These are phyloP conservation scores for Graphiopsis chlorocephala DNA, from an alignment of 2,329 filamentous ascomycete genomes.

Conservation along the genomic window DNA sequence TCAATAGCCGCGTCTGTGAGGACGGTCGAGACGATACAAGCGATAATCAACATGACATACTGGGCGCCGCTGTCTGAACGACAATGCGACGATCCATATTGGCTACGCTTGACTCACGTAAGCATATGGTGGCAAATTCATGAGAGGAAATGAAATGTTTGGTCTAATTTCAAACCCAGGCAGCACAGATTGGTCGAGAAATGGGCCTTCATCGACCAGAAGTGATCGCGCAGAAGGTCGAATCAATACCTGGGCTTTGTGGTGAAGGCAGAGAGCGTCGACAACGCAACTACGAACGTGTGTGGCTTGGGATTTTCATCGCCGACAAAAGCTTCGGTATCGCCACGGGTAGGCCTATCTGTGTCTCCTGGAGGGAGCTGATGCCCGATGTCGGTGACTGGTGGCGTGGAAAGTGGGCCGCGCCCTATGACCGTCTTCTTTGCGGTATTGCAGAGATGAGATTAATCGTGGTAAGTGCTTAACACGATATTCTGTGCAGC, in stretches of 20 bases:
- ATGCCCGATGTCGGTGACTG: slow-evolving; percentile 12
- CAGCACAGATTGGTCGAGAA: slow-evolving; percentile 8
- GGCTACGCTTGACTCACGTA: slow-evolving; percentile 12
- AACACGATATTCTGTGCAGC: too few relatives aligned
- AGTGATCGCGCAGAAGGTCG: slow-evolving; percentile 3
- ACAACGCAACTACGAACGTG: slow-evolving; percentile 9
- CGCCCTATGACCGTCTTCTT: slow-evolving; percentile 5
- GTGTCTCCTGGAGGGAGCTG: slow-evolving; percentile 12
- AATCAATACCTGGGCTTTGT: slow-evolving; percentile 5
- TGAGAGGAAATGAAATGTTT: not conserved
- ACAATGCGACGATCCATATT: slow-evolving; percentile 13
- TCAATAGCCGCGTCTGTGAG: slow-evolving; percentile 11
- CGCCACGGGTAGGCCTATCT: slow-evolving; percentile 9
- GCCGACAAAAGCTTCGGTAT: slow-evolving; percentile 13
- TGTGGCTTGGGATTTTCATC: slow-evolving; percentile 10
- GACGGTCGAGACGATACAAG: slow-evolving; percentile 11
- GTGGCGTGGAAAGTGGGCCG: slow-evolving; percentile 1
- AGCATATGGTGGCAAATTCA: not conserved
- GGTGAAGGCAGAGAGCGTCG: not conserved
- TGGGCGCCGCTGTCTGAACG: slow-evolving; percentile 12
- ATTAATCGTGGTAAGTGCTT: not conserved
- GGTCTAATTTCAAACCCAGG: not conserved
- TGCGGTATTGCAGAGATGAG: slow-evolving; percentile 11
- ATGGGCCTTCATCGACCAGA: slow-evolving; percentile 8
- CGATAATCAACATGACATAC: slow-evolving; percentile 15